phyloP scores from a whole-genome alignment of 306 rosid genomes.

The Trichosanthes cucumerina region DNA sequence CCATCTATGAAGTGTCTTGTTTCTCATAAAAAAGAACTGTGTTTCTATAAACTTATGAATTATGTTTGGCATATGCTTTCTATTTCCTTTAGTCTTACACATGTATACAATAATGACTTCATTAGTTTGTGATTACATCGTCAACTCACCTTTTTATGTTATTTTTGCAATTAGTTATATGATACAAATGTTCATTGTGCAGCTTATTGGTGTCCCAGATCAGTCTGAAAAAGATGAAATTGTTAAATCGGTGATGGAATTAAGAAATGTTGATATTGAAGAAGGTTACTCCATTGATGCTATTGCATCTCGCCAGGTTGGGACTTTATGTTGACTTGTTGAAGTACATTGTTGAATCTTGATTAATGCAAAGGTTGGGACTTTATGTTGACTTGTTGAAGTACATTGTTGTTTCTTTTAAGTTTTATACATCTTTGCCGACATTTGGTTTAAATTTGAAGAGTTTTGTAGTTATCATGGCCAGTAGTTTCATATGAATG shows the following conservation, averaged over 20 bases:
- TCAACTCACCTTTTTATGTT: constrained; percentile 11
- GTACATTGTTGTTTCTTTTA: neutral
- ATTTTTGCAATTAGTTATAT: constrained; percentile 13
- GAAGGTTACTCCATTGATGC: constrained; percentile 77
- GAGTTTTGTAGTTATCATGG: neutral
- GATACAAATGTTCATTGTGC: constrained; percentile 21
- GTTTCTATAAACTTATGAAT: no score
- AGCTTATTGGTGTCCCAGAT: constrained; percentile 83
- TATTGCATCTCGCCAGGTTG: constrained; percentile 73
- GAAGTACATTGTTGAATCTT: neutral
- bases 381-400: constrained; percentile 12
- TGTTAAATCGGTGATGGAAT: constrained; percentile 82
- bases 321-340: constrained; percentile 15
- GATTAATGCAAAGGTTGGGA: constrained; percentile 28
- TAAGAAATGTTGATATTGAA: constrained; percentile 72
- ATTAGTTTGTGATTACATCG: neutral
- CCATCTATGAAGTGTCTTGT: no score
- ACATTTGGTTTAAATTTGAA: neutral
- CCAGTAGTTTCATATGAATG: neutral
- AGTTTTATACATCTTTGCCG: neutral
- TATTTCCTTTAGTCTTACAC: neutral
- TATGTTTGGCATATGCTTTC: neutral
- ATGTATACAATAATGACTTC: neutral
- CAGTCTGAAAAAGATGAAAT: constrained; percentile 95
- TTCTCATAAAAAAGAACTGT: neutral